These are phyloP conservation scores for Aotearoamyces nothofagi DNA, from an alignment of 2,329 filamentous ascomycete genomes.

Conservation along the genomic window DNA sequence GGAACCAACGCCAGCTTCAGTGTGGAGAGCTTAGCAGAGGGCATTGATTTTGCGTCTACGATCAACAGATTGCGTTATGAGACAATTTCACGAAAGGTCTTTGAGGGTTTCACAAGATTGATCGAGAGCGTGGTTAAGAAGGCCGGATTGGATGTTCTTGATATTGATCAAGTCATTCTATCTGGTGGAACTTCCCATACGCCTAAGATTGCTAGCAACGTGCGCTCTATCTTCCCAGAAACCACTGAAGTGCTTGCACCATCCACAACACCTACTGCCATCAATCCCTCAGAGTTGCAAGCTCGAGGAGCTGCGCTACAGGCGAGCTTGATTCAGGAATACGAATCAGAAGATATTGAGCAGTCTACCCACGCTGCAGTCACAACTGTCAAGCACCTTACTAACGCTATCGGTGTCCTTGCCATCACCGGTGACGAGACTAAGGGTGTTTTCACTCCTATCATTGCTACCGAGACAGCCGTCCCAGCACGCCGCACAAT, in stretches of 20 bases:
- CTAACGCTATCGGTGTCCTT: constrained; percentile 77
- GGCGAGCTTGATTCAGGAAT: constrained; percentile 86
- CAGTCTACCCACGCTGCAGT: constrained; percentile 93
- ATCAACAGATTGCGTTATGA: constrained; percentile 93
- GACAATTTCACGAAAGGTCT: constrained; percentile 71
- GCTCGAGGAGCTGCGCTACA: constrained; percentile 89
- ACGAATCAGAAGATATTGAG: constrained; percentile 84
- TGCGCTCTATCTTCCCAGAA: constrained; percentile 67
- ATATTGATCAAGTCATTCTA: constrained; percentile 89
- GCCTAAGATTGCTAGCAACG: constrained; percentile 75
- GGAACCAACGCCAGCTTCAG: constrained; percentile 82
- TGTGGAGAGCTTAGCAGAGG: constrained; percentile 79
- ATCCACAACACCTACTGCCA: constrained; percentile 57
- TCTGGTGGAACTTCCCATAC: constrained; percentile 87
- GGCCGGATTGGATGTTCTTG: constrained; percentile 79
- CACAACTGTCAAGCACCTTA: constrained; percentile 82
- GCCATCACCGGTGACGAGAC: constrained; percentile 41
- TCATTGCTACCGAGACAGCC: constrained; percentile 76
- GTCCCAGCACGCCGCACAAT: constrained; percentile 77
- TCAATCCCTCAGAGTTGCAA: constrained; percentile 87
- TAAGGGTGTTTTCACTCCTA: constrained; percentile 59
- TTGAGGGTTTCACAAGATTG: constrained; percentile 74
- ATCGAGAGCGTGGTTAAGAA: constrained; percentile 80
- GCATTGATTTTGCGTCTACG: constrained; percentile 79
- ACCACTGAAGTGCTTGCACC: constrained; percentile 69